Percentiles rank a stretch among this genome's conserved stretches.
These are phyloP conservation scores for Myxozyma nipponensis DNA, from an alignment of 805 yeast species.

Conservation along the genomic window DNA sequence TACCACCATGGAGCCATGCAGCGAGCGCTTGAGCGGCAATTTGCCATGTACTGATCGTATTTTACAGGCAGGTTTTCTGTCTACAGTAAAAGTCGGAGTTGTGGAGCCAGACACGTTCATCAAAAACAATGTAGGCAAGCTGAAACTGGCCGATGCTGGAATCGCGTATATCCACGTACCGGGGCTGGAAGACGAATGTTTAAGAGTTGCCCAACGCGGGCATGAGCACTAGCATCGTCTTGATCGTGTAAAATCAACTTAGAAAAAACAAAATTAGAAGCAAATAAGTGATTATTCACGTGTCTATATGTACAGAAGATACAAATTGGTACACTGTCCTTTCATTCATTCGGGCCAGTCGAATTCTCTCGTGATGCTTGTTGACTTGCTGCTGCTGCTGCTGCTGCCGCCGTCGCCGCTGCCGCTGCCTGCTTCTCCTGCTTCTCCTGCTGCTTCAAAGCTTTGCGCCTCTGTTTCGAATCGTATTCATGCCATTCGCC, in stretches of 20 bases:
- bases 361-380: no score
- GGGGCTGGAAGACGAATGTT: constrained; percentile 71
- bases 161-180: constrained; percentile 75
- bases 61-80: constrained; percentile 50
- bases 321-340: no score
- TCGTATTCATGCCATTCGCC: constrained; percentile 99
- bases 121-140: constrained; percentile 62
- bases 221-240: constrained; percentile 2
- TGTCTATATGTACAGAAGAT: no score
- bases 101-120: constrained; percentile 87
- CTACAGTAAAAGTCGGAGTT: constrained; percentile 85
- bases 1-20: constrained; percentile 98
- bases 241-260: background rate
- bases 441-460: constrained; percentile 16
- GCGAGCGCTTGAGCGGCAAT: constrained; percentile 83
- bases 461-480: constrained; percentile 65
- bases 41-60: constrained; percentile 83
- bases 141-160: constrained; percentile 51
- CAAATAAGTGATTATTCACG: background rate
- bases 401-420: constrained; percentile 6
- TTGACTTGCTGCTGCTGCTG: background rate
- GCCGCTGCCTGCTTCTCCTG: constrained; percentile 27
- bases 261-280: background rate
- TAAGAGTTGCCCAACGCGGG: constrained; percentile 51
- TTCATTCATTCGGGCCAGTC: no score